Evolutionary conservation across 176 grass and related monocot species (phyloP).

Genomic region (Musa itinerans): DNA sequence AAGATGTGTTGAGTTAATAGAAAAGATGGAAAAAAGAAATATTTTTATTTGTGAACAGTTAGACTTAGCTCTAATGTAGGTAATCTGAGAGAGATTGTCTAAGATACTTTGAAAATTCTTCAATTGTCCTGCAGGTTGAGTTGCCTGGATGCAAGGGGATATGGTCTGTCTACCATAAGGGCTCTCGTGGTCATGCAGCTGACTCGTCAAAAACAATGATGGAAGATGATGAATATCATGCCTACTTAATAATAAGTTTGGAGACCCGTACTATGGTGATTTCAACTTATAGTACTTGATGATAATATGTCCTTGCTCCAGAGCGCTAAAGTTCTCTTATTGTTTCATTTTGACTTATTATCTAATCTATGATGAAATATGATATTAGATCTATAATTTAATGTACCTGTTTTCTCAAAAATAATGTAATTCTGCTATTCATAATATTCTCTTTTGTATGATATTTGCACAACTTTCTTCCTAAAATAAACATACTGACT

Average conservation of each 20-base stretch:
- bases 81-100: no score
- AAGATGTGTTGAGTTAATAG: no score
- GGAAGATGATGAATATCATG: constrained; percentile 91
- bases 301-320: background rate
- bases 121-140: constrained; percentile 51
- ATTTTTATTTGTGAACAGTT: no score
- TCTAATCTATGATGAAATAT: background rate
- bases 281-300: background rate
- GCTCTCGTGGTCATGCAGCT: constrained; percentile 49
- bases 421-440: background rate
- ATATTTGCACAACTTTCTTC: no score
- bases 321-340: background rate
- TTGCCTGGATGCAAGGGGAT: constrained; percentile 93
- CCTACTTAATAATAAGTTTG: constrained; percentile 96
- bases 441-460: no score
- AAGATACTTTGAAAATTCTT: background rate
- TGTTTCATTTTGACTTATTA: background rate
- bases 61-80: no score
- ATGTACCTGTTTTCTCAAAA: background rate
- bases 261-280: constrained; percentile 85
- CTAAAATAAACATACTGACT: no score
- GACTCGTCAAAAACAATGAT: constrained; percentile 31
- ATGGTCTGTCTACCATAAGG: constrained; percentile 97
- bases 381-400: background rate
- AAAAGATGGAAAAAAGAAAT: no score